These are phyloP conservation scores for Monosporascus cannonballus DNA, from an alignment of 2,329 filamentous ascomycete species.

Conservation along the genomic window DNA sequence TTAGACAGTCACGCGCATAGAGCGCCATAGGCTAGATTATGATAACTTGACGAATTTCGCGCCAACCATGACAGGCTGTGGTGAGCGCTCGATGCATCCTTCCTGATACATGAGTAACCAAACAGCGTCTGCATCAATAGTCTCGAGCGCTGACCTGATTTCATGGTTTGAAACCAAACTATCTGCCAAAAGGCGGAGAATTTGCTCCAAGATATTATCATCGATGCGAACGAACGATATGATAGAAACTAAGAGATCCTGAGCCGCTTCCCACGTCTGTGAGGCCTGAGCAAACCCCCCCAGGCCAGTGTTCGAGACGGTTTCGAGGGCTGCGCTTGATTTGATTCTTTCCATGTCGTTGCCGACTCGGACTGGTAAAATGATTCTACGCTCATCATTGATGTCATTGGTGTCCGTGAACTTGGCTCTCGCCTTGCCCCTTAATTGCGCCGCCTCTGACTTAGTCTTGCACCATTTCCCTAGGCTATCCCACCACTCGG, in stretches of 20 bases:
- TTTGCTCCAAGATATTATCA: conserved; percentile 65
- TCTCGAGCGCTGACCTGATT: conserved; percentile 53
- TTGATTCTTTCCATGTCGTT: conserved; percentile 16
- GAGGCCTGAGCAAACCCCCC: conserved; percentile 55
- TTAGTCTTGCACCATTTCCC: conserved; percentile 42
- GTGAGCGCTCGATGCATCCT: conserved; percentile 31
- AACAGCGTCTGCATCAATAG: conserved; percentile 66
- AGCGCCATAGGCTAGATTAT: background rate
- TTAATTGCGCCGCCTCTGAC: conserved; percentile 27
- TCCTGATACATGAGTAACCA: conserved; percentile 59
- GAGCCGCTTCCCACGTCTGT: conserved; percentile 58
- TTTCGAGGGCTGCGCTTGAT: conserved; percentile 5
- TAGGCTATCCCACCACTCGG: conserved; percentile 60
- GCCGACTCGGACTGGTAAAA: conserved; percentile 21
- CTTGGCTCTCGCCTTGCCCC: conserved; percentile 3
- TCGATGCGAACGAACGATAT: conserved; percentile 57
- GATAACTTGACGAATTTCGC: conserved; percentile 28
- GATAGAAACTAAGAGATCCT: conserved; percentile 54
- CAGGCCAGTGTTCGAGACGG: conserved; percentile 30
- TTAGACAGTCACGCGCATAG: background rate
- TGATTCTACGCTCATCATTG: conserved; percentile 10
- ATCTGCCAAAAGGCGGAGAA: conserved; percentile 55
- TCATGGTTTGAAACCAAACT: conserved; percentile 38
- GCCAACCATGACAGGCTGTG: conserved; percentile 37
- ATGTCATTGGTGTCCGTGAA: conserved; percentile 1